These are phyloP conservation scores for Mitragyna speciosa DNA, from an alignment of 257 asterid species.

Conservation along the genomic window DNA sequence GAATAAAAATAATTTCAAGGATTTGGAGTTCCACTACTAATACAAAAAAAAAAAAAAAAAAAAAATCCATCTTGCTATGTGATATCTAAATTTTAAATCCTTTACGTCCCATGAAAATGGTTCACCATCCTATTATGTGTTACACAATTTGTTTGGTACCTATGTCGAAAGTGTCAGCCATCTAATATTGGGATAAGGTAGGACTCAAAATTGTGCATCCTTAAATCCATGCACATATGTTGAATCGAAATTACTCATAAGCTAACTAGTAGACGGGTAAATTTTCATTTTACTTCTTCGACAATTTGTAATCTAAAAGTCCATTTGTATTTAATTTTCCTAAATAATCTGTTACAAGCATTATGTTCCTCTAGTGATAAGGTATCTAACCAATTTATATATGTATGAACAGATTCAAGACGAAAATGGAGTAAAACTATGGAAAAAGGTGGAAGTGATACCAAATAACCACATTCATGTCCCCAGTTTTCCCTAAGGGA, in stretches of 20 bases:
- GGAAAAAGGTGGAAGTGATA: slow-evolving; percentile 41
- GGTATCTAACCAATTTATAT: not conserved
- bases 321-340: too few relatives aligned
- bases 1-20: too few relatives aligned
- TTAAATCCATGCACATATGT: not conserved
- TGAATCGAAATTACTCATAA: not conserved
- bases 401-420: slow-evolving; percentile 22
- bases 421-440: slow-evolving; percentile 32
- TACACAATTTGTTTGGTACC: not conserved
- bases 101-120: not conserved
- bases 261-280: not conserved
- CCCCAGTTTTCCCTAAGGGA: slow-evolving; percentile 31
- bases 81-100: too few relatives aligned
- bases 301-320: too few relatives aligned
- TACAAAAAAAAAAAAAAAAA: too few relatives aligned
- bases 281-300: too few relatives aligned
- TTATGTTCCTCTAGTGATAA: not conserved
- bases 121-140: not conserved
- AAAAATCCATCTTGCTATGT: too few relatives aligned
- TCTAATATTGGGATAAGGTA: not conserved
- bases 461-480: slow-evolving; percentile 27
- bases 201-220: not conserved
- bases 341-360: too few relatives aligned
- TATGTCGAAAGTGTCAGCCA: not conserved
- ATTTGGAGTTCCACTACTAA: too few relatives aligned